Base-by-base conservation (phyloP, 768 basidiomycete species). In the Cyathus striatus region DNA sequence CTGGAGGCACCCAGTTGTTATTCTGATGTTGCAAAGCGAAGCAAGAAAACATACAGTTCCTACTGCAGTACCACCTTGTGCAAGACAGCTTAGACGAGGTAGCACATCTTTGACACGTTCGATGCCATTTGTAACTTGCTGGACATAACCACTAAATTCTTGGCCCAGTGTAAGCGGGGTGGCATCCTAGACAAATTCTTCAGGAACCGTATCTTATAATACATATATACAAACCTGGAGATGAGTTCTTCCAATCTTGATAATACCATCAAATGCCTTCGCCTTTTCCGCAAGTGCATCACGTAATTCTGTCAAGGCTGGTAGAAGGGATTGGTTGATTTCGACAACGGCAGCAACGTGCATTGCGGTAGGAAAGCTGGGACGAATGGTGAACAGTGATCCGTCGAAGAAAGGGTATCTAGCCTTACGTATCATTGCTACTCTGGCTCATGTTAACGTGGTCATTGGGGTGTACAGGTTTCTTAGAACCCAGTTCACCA, bases 361-460 rank as follows among this genome's bases (percentile, higher is more conserved):
- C 96, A 99, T 99, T 10, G 86, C 96, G 20, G 96, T 99, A 6
- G 96, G 96, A 79, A 98, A 99, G 22, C 93, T 96, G 54, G 20
- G 26, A 35, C 27, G 37, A 45, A 36, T 48, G 41, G 4, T 3
- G 20, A 12, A 14, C 2, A 21, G 32, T 25, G 18, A 32, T 35
- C 24, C 13, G 13, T 17, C 38, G 26, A 34, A 27, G 26, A 40
- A 39, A 43, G n/a, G 7, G 9, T 30, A 23, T 18, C 16, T 22
- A 14, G 6, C 72, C 86, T 56, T 62, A 92, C 91, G 94, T 93
- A 66, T 99, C 96, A 58, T 99, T 99, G 58, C 91, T 94, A 51
- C 91, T 95, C 65, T 98, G 95, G 63, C 90, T 92, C 88, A 87
- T 95, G 73, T 99, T 99, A 55, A 97, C 94, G 66, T 99, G 96